Evolutionary conservation across 768 basidiomycete species (phyloP).

Genomic region (Clitopilus hobsonii): DNA sequence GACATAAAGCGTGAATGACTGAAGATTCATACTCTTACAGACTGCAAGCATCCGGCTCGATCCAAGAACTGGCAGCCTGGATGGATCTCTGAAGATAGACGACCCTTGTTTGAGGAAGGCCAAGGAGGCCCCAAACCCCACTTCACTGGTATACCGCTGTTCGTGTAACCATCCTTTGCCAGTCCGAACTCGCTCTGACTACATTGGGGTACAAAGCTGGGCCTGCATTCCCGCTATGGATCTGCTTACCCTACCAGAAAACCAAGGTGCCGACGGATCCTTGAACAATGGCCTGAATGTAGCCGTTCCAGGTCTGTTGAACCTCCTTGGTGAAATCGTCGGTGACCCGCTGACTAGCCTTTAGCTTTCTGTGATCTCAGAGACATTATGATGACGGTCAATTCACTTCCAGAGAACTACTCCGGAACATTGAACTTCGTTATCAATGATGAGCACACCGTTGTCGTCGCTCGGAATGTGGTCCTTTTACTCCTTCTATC

Average conservation of each 20-base stretch:
- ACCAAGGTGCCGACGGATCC: too few relatives aligned
- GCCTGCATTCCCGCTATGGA: too few relatives aligned
- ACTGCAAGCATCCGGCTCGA: neutral
- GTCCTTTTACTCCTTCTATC: neutral
- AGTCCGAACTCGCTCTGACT: too few relatives aligned
- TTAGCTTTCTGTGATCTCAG: neutral
- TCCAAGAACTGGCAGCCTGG: neutral
- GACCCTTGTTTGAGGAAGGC: too few relatives aligned
- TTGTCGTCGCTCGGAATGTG: conserved; percentile 3
- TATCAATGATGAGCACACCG: neutral
- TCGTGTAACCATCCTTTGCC: too few relatives aligned
- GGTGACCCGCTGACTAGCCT: neutral
- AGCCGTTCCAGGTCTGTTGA: neutral
- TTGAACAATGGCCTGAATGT: neutral
- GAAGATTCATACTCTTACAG: too few relatives aligned
- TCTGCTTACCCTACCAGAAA: too few relatives aligned
- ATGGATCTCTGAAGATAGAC: neutral
- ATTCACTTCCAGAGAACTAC: conserved; percentile 1
- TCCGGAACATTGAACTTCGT: neutral
- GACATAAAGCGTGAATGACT: too few relatives aligned
- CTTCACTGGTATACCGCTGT: too few relatives aligned
- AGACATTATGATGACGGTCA: conserved; percentile 3
- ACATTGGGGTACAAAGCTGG: too few relatives aligned
- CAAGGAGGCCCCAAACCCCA: too few relatives aligned
- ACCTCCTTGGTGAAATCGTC: too few relatives aligned